Base-by-base conservation (phyloP, 2,329 filamentous ascomycete species). In the Endothia cerciana region DNA sequence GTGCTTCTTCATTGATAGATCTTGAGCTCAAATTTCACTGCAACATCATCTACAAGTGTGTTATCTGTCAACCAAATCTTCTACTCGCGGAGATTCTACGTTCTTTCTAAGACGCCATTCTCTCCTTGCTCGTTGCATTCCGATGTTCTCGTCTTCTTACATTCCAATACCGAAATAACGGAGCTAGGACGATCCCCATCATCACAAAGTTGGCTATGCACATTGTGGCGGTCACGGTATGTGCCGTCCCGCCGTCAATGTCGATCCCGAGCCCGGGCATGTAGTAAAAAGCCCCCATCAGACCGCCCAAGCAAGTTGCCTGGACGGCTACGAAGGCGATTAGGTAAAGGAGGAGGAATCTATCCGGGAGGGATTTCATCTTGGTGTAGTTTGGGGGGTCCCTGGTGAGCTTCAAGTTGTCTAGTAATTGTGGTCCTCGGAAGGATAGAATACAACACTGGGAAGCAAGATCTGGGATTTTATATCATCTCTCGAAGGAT, bases 231-330 rank as follows among this genome's bases (percentile, higher is more conserved):
- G 36, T 41, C 22, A 58, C 36, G 4, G 15, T 15, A 6, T 25
- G 22, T 7, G 33, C n/a, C 13, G 22, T 13, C n/a, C 33, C 19
- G 36, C 55, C 25, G 36, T 38, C 36, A 1, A 10, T 4, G 13
- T 58, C 36, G 11, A 58, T 41, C 36, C 36, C 36, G 13, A 41
- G 55, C 17, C 11, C 11, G 4, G n/a, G 33, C 47, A 65, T 45
- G 38, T 61, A 38, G 28, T 43, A 25, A 4, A 61, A 15, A 2
- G 63, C 47, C 57, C 47, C 53, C 33, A 55, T 25, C 36, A 65
- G 57, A 45, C 63, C 43, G 47, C 17, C 25, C 58, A 65, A 7
- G 30, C 57, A 38, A 5, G 43, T 43, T 3, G 58, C 38, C 8
- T 65, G 63, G 13, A 60, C 28, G 15, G 19, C 38, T 17, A 56